Evolutionary conservation across 306 rosid genomes (phyloP).

Genomic region (Quercus alba): DNA sequence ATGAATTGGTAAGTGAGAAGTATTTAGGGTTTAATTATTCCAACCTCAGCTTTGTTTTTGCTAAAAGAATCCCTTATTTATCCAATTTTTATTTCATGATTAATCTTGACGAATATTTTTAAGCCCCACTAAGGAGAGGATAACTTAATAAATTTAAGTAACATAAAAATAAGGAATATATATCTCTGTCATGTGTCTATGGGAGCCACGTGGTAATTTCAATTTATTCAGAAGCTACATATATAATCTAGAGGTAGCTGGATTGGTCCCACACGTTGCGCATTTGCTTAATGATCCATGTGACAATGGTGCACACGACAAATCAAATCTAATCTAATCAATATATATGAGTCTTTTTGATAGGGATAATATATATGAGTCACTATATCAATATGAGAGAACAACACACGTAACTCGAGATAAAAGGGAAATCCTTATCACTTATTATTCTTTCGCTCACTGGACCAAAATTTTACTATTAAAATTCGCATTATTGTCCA

Average conservation of each 20-base stretch:
- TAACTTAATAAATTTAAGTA: background rate
- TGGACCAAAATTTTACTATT: background rate
- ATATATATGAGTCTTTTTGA: background rate
- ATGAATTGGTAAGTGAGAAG: too few relatives aligned
- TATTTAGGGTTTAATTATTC: too few relatives aligned
- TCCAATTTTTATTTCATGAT: too few relatives aligned
- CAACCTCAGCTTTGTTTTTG: too few relatives aligned
- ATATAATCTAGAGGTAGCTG: background rate
- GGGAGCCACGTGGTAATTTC: background rate
- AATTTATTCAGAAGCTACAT: background rate
- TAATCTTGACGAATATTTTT: too few relatives aligned
- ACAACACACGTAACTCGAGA: background rate
- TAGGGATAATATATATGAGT: background rate
- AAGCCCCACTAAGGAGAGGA: background rate
- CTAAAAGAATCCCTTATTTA: too few relatives aligned
- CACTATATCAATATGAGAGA: background rate
- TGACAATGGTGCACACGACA: constrained; percentile 15
- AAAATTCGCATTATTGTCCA: background rate
- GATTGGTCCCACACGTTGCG: background rate
- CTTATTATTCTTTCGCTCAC: background rate
- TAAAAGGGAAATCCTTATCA: background rate
- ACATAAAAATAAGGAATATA: background rate
- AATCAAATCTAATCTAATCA: background rate
- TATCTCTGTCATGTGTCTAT: background rate
- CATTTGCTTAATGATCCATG: constrained; percentile 22